Percentiles rank a stretch among this genome's conserved stretches.
phyloP scores from a whole-genome alignment of 2,329 filamentous ascomycete species.

The Aspergillus sp. region DNA sequence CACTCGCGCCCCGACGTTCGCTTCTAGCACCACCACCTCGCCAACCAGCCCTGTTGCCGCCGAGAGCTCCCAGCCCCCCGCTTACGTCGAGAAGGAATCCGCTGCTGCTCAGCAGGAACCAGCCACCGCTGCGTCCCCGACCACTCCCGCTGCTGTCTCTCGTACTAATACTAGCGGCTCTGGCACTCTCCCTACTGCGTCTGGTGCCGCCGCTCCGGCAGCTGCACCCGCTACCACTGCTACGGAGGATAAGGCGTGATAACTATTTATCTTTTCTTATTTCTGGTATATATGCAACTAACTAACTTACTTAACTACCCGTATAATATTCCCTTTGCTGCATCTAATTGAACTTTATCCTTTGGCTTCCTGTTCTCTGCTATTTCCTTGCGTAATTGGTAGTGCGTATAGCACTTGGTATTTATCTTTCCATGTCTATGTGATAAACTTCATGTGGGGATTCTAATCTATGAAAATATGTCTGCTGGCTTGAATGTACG shows the following conservation, averaged over 20 bases:
- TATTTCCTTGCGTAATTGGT: too few relatives aligned
- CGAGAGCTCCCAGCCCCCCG: slow-evolving; percentile 23
- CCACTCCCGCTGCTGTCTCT: slow-evolving; percentile 8
- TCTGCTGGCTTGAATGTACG: too few relatives aligned
- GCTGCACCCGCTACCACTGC: neutral
- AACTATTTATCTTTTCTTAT: too few relatives aligned
- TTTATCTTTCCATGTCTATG: too few relatives aligned
- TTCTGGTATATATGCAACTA: too few relatives aligned
- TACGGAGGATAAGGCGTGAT: neutral
- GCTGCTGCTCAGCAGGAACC: slow-evolving; percentile 3
- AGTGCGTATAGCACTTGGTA: too few relatives aligned
- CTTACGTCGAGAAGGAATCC: slow-evolving; percentile 29
- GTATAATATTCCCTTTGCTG: too few relatives aligned
- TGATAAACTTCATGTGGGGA: too few relatives aligned
- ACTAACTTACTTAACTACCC: too few relatives aligned
- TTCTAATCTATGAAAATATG: too few relatives aligned
- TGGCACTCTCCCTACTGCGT: neutral
- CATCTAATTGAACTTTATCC: too few relatives aligned
- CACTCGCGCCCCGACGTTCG: slow-evolving; percentile 19
- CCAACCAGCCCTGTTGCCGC: slow-evolving; percentile 16
- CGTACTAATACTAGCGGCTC: neutral
- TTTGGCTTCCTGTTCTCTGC: too few relatives aligned
- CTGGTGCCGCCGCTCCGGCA: neutral
- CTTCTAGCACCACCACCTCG: slow-evolving; percentile 2
- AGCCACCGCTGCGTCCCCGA: slow-evolving; percentile 2